Evolutionary conservation across 768 basidiomycete species (phyloP).

Genomic region (Lentinula sp.): DNA sequence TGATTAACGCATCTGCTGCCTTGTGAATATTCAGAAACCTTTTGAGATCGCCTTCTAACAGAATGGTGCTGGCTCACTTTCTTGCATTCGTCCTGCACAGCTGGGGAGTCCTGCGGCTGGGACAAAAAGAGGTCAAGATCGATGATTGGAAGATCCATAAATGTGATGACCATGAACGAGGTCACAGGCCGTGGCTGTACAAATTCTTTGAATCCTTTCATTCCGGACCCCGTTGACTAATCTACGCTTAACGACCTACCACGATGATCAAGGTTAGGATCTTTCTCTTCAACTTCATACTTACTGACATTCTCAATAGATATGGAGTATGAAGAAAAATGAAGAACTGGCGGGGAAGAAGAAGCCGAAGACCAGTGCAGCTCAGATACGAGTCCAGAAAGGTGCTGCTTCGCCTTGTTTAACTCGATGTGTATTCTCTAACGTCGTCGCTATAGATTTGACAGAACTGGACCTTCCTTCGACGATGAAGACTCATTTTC

Average conservation of each 20-base stretch:
- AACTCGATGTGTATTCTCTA: background rate
- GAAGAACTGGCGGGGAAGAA: slow-evolving; percentile 96
- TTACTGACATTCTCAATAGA: slow-evolving; percentile 41
- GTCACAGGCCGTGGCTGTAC: background rate
- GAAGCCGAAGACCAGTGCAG: slow-evolving; percentile 97
- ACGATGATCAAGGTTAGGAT: slow-evolving; percentile 15
- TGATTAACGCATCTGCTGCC: slow-evolving; percentile 78
- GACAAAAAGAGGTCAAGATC: slow-evolving; percentile 70
- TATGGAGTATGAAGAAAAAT: slow-evolving; percentile 99
- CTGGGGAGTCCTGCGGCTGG: slow-evolving; percentile 34
- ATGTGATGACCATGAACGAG: background rate
- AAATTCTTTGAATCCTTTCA: background rate
- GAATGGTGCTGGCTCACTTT: slow-evolving; percentile 36
- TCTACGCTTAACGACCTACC: slow-evolving; percentile 3
- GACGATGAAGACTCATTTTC: slow-evolving; percentile 94
- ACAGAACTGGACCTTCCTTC: slow-evolving; percentile 94
- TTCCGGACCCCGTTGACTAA: slow-evolving; percentile 2
- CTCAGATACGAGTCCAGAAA: slow-evolving; percentile 99
- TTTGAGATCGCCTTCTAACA: background rate
- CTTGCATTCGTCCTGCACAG: slow-evolving; percentile 53
- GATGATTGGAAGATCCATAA: slow-evolving; percentile 61
- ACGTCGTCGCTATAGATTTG: slow-evolving; percentile 51
- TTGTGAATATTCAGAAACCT: slow-evolving; percentile 17
- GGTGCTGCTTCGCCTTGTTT: slow-evolving; percentile 39
- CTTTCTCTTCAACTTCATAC: background rate